Base-by-base conservation (phyloP, 345 rosid genomes). In the Murraya paniculata region DNA sequence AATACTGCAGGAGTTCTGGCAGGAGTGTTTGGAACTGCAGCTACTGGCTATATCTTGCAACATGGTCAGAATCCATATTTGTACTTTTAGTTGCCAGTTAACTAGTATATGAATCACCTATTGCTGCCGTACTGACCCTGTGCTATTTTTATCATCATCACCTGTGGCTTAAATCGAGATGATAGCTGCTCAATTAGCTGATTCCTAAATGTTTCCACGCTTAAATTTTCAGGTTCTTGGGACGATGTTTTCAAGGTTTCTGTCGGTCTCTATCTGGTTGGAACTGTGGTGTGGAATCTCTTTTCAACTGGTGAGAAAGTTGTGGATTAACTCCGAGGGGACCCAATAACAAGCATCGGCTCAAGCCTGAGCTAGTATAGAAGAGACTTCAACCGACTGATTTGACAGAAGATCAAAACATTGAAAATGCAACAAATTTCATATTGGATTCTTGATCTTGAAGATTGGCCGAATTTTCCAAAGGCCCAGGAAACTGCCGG, bases 1-100 rank as follows among this genome's bases (percentile, higher is more conserved):
- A 95, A 95, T 73, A 93, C 96, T 3, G 98, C 99, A 58, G 99
- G 98, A 68, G 99, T 93, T 35, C 84, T 95, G 71, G 99, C 98
- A 1, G 99, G 99, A 76, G 98, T 92, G 21, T 87, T 93, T 83
- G 99, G 99, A 71, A 95, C 99, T 19, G 98, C 99, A 22, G 92
- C 93, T 9, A 95, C 99, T 8, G 97, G 99, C 82, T 92, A 91
- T 86, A 92, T 95, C 82, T 73, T 95, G 75, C 99, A 95, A 82
- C 96, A 93, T 57, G 98, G 98, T 95, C 64, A 77, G 85, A 69
- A 53, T 61, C 76, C 73, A 10, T 30, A 41, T 68, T 59, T 50
- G 27, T 21, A 10, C 18, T 61, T 62, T 45, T 41, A 74, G 59
- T 33, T 61, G 11, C 16, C 2, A 25, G 77, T 36, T 36, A 59